Evolutionary conservation across 2,329 filamentous ascomycete genomes (phyloP).

Genomic region (Thelonectria discophora): DNA sequence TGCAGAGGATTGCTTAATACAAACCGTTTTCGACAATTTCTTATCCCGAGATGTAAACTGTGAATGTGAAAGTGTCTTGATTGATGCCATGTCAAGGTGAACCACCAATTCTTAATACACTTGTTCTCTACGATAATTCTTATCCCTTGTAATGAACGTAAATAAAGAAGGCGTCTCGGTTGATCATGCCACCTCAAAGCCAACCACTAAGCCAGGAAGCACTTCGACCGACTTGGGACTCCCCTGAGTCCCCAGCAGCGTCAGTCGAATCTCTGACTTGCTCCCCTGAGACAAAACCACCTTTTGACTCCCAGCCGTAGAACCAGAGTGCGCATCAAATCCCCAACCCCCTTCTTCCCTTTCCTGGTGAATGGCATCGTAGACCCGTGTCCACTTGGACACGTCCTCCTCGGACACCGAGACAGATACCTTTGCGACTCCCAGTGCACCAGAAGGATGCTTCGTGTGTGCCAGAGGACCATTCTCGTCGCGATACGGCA

Average conservation of each 20-base stretch:
- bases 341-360: constrained; percentile 24
- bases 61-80: too few species aligned
- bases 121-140: too few species aligned
- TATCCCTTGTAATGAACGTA: too few species aligned
- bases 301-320: constrained; percentile 25
- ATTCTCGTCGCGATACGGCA: constrained; percentile 52
- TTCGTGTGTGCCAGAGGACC: constrained; percentile 37
- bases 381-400: constrained; percentile 33
- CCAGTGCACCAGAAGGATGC: constrained; percentile 62
- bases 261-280: constrained; percentile 33
- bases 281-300: constrained; percentile 25
- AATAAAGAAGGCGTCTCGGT: too few species aligned
- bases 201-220: constrained; percentile 34
- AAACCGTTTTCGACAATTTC: too few species aligned
- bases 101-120: too few species aligned
- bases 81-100: too few species aligned
- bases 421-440: constrained; percentile 57
- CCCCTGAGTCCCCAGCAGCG: constrained; percentile 34
- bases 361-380: constrained; percentile 42
- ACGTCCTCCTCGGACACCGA: constrained; percentile 41
- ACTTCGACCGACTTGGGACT: constrained; percentile 37
- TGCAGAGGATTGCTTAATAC: too few species aligned
- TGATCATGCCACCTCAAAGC: constrained; percentile 28
- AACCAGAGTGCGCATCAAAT: constrained; percentile 31
- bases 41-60: too few species aligned